Conservation (phyloP, 2,329 filamentous ascomycete species). For the Diaporthe longicolla region DNA sequence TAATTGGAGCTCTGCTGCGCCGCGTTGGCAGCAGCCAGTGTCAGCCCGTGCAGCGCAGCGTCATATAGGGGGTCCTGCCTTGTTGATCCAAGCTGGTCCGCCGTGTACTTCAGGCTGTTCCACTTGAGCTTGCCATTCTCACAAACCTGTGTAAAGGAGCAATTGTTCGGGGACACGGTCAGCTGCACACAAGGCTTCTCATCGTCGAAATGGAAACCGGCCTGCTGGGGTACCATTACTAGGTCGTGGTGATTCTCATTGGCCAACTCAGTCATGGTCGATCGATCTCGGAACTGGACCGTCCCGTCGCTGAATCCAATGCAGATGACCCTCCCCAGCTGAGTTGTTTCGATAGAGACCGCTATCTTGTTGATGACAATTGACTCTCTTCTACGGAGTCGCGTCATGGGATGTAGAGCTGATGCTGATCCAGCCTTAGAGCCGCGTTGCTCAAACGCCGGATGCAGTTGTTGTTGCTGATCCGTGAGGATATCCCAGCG, state of each 20-base stretch:
- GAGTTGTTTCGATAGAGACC: constrained; percentile 76
- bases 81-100: constrained; percentile 63
- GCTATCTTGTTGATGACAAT: constrained; percentile 79
- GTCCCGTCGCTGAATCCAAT: constrained; percentile 85
- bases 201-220: constrained; percentile 80
- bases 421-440: constrained; percentile 68
- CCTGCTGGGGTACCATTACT: constrained; percentile 80
- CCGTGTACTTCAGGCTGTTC: constrained; percentile 67
- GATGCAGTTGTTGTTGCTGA: constrained; percentile 75
- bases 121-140: constrained; percentile 73
- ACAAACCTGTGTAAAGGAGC: constrained; percentile 70
- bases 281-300: constrained; percentile 83
- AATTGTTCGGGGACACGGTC: constrained; percentile 73
- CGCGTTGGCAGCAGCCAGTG: constrained; percentile 63
- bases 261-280: constrained; percentile 78
- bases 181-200: constrained; percentile 75
- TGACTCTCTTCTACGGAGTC: constrained; percentile 76
- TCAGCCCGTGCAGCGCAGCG: constrained; percentile 73
- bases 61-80: constrained; percentile 66
- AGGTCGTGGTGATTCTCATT: constrained; percentile 74
- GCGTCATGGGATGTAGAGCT: constrained; percentile 54
- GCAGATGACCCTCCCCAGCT: constrained; percentile 79
- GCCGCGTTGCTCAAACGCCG: constrained; percentile 83
- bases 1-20: constrained; percentile 65
- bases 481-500: constrained; percentile 85